Percentiles rank a stretch among this genome's conserved stretches.
Evolutionary conservation across 805 yeast species (phyloP).

Genomic region (Diddensiella transvaalensis): DNA sequence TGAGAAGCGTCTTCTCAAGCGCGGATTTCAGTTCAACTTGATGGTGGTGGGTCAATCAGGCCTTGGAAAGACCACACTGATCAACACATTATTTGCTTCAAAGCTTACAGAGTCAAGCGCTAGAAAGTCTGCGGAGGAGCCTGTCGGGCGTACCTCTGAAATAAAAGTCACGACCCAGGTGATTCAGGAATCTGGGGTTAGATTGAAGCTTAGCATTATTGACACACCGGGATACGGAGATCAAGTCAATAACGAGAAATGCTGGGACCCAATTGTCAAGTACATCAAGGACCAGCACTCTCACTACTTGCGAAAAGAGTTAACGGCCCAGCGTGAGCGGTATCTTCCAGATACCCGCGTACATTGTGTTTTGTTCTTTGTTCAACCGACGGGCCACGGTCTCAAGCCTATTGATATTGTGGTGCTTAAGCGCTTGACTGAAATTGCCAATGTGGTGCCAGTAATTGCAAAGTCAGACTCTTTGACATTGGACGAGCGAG

Average conservation of each 20-base stretch:
- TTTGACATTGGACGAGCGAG: constrained; percentile 80
- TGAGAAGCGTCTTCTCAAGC: constrained; percentile 82
- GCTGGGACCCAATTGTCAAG: constrained; percentile 95
- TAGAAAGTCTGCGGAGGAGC: constrained; percentile 61
- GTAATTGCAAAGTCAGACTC: constrained; percentile 93
- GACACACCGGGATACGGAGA: constrained; percentile 99
- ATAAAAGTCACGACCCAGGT: constrained; percentile 47
- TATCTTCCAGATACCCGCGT: constrained; percentile 83
- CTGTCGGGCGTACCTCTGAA: constrained; percentile 82
- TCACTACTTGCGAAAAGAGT: constrained; percentile 83
- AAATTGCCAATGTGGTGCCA: constrained; percentile 91
- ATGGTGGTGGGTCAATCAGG: constrained; percentile 94
- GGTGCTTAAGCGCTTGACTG: constrained; percentile 78
- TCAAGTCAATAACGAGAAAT: constrained; percentile 88
- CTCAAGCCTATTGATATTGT: constrained; percentile 77
- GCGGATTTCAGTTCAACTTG: constrained; percentile 91
- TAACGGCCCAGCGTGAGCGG: constrained; percentile 89
- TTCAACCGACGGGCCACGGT: constrained; percentile 86
- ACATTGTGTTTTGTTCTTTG: constrained; percentile 87
- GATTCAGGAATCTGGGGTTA: constrained; percentile 81
- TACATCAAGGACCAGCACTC: constrained; percentile 95
- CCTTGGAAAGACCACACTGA: constrained; percentile 86
- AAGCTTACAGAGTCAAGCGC: constrained; percentile 74
- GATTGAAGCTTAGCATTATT: constrained; percentile 78
- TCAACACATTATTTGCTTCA: constrained; percentile 86